Base-by-base conservation (phyloP, 2,329 filamentous ascomycete species). In the Fusarium sp. region DNA sequence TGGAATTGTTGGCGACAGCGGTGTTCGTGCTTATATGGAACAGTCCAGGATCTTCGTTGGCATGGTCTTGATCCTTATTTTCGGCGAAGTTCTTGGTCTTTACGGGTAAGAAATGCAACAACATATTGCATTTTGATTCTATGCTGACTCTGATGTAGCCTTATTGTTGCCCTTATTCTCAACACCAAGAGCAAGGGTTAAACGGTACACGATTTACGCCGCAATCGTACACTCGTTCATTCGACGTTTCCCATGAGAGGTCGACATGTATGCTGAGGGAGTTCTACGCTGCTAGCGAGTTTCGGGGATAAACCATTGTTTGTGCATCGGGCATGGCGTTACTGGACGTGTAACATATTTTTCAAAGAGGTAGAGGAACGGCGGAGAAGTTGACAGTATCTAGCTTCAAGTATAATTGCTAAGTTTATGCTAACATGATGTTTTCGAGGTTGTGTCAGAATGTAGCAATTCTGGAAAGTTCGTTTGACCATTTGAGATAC, bases 21-120 rank as follows among this genome's bases (percentile, higher is more conserved):
- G 96, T 66, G 95, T 98, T 56, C 90, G 96, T 75, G 91, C 94
- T 61, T 98, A 97, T 84, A 97, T 99, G 94, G 90, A 94, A 77
- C 96, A 99, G 82, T 97, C 93, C 52, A 89, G 95, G 70, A 92
- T 99, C 72, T 99, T 98, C 76, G 96, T 99, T 52, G 96, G 96
- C 81, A 98, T 98, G 96, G 95, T 99, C 48, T 84, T 99, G 76
- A 98, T 98, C 74, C 87, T 98, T 70, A 99, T 99, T 88, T 99
- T 99, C 79, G 96, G 94, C 61, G 96, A 99, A 86, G 96, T 99
- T 20, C 80, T 99, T 79, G 96, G 96, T 80, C 90, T 99, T 32
- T 99, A 99, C 77, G 96, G 96, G 94, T 97, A 86, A 74, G 91
- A 80, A 32, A 16, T 11, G 22, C 16, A 9, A 18, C 9, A n/a